A percentile compares a stretch with the other conserved stretches of the same genome.
phyloP scores from a whole-genome alignment of 2,329 filamentous ascomycete species.

The Sporothrix dimorphospora region DNA sequence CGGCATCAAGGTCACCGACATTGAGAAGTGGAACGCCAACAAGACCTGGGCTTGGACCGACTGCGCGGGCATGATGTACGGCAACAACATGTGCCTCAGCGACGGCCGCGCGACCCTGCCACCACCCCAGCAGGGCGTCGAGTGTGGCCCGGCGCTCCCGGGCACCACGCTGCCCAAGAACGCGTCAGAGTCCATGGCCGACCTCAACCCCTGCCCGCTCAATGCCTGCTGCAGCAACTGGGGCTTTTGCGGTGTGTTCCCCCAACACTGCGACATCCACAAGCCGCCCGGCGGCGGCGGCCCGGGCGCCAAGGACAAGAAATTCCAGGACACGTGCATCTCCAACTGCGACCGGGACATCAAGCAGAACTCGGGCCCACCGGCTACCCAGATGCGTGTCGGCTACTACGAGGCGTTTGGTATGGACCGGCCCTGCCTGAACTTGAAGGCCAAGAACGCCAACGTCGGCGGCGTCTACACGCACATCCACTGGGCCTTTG shows the following conservation, averaged over 20 bases:
- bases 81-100: conserved; percentile 22
- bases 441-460: conserved; percentile 36
- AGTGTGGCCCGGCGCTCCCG: conserved; percentile 43
- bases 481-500: conserved; percentile 42
- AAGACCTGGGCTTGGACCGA: conserved; percentile 16
- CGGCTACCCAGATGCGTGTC: conserved; percentile 30
- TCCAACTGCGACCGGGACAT: conserved; percentile 47
- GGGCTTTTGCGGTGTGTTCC: conserved; percentile 51
- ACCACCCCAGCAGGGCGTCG: conserved; percentile 10
- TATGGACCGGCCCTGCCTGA: conserved; percentile 39
- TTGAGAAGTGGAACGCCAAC: conserved; percentile 22
- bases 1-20: conserved; percentile 20
- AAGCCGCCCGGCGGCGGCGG: neutral
- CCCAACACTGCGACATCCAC: conserved; percentile 46
- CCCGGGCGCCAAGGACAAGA: conserved; percentile 21
- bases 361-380: conserved; percentile 30
- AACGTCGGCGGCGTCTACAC: conserved; percentile 33
- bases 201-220: conserved; percentile 39
- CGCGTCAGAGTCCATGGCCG: conserved; percentile 28
- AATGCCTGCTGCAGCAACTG: conserved; percentile 43
- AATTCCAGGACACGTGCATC: conserved; percentile 23
- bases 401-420: conserved; percentile 45
- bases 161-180: conserved; percentile 37
- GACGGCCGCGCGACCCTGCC: neutral
- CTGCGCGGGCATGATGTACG: conserved; percentile 20